Base-by-base conservation (phyloP, 208 protist genomes). In the Acanthamoeba royreba region DNA sequence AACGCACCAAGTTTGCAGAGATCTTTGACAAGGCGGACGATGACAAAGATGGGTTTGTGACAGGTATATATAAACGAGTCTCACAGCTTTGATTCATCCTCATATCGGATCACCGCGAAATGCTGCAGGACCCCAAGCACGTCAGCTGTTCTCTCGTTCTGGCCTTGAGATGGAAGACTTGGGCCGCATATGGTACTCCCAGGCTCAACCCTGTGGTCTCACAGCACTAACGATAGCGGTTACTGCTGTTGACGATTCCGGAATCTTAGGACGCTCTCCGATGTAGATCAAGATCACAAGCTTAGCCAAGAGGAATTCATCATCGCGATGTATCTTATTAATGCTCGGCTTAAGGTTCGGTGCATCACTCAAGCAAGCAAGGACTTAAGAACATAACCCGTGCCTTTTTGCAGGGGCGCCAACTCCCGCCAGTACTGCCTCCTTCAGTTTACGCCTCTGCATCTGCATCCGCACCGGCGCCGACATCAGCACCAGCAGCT, bases 21-120 rank as follows among this genome's bases (percentile, higher is more conserved):
- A 91, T 91, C 40, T 91, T 91, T 25, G 85, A 72, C 7, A 91
- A 91, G 85, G 85, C 85, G 25, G 85, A 91, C 38, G 85, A 91
- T 28, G 55, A 91, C 52, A 63, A 72, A 35, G 55, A 61, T 53
- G 85, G 85, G 52, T 91, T 72, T 35, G 85, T 91, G 42, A 91
- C 85, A 5, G 85, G 85, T 43, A n/a, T n/a, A n/a, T n/a, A n/a
- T n/a, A n/a, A n/a, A n/a, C n/a, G n/a, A n/a, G n/a, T n/a, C n/a
- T n/a, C n/a, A n/a, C n/a, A n/a, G n/a, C n/a, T n/a, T n/a, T n/a
- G n/a, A n/a, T n/a, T n/a, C n/a, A n/a, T n/a, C n/a, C n/a, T n/a
- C n/a, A n/a, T n/a, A n/a, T n/a, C n/a, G n/a, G n/a, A n/a, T n/a
- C n/a, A n/a, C n/a, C n/a, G n/a, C n/a, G n/a, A n/a, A n/a, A n/a